Conservation (phyloP, 108 stramenopile genomes). For the Fistulifera pelliculosa region DNA sequence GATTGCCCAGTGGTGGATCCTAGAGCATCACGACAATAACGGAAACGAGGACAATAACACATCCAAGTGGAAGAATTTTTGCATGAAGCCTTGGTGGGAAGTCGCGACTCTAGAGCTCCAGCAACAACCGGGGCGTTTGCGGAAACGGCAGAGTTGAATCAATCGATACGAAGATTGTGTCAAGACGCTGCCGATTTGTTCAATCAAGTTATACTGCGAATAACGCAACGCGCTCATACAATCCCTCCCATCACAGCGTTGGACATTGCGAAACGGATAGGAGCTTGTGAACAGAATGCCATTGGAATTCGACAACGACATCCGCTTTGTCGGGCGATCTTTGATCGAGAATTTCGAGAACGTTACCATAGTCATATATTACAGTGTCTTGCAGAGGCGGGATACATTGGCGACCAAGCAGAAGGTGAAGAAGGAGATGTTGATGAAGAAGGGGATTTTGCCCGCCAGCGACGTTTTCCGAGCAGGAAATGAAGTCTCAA, state of each 20-base stretch:
- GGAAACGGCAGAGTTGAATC: slow-evolving; percentile 15
- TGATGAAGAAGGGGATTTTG: neutral
- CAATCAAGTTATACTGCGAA: slow-evolving; percentile 9
- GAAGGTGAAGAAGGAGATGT: slow-evolving; percentile 10
- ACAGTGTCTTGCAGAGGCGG: slow-evolving; percentile 32
- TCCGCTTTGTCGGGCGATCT: slow-evolving; percentile 28
- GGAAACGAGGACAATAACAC: neutral
- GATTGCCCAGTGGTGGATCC: slow-evolving; percentile 39
- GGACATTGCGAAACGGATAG: slow-evolving; percentile 36
- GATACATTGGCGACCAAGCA: slow-evolving; percentile 38
- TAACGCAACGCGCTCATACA: neutral
- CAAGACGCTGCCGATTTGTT: slow-evolving; percentile 27
- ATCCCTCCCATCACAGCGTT: slow-evolving; percentile 17
- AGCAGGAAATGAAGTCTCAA: slow-evolving; percentile 7
- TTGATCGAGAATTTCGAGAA: slow-evolving; percentile 30
- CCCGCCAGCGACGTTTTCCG: neutral
- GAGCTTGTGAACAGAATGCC: slow-evolving; percentile 50
- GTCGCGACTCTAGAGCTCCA: slow-evolving; percentile 18
- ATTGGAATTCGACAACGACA: slow-evolving; percentile 46
- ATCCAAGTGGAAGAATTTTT: slow-evolving; percentile 28
- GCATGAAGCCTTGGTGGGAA: slow-evolving; percentile 54
- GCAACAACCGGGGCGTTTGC: slow-evolving; percentile 9
- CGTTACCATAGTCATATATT: slow-evolving; percentile 27
- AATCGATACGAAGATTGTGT: slow-evolving; percentile 30
- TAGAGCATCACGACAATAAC: slow-evolving; percentile 3